Conservation (phyloP, 805 yeast species). For the Metschnikowia colocasiae region DNA sequence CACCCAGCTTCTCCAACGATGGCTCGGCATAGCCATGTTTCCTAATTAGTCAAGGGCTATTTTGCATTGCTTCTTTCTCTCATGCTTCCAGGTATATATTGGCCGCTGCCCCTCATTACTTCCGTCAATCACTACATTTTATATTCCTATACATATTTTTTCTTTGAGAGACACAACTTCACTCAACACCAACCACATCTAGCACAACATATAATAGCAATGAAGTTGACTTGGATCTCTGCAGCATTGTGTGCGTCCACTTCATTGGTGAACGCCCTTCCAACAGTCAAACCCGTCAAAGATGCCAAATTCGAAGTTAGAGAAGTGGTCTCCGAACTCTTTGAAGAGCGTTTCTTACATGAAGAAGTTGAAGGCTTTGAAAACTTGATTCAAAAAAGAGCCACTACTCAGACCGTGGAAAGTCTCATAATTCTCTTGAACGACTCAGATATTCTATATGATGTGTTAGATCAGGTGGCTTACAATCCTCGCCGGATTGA, state of each 20-base stretch:
- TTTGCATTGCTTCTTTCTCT: background rate
- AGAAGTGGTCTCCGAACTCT: constrained; percentile 6
- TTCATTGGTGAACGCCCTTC: constrained; percentile 19
- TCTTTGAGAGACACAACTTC: background rate
- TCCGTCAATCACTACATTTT: background rate
- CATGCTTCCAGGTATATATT: background rate
- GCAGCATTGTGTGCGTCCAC: constrained; percentile 11
- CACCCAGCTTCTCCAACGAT: constrained; percentile 2
- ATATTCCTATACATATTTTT: background rate
- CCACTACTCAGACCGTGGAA: constrained; percentile 22
- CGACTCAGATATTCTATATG: constrained; percentile 32
- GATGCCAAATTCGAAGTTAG: constrained; percentile 10
- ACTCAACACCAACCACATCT: background rate
- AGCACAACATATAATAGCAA: background rate
- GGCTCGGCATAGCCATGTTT: constrained; percentile 1
- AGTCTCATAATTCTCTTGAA: constrained; percentile 25
- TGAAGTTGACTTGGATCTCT: constrained; percentile 14
- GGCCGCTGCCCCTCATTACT: background rate
- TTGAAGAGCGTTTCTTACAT: constrained; percentile 7
- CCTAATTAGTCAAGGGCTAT: background rate
- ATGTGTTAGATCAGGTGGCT: constrained; percentile 34
- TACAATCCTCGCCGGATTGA: constrained; percentile 27
- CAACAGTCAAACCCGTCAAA: constrained; percentile 21
- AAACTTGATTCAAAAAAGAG: constrained; percentile 17
- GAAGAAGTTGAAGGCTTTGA: constrained; percentile 15